Percentiles rank a stretch among this genome's conserved stretches.
Evolutionary conservation across 768 basidiomycete species (phyloP).

Genomic region (Lactarius deliciosus): DNA sequence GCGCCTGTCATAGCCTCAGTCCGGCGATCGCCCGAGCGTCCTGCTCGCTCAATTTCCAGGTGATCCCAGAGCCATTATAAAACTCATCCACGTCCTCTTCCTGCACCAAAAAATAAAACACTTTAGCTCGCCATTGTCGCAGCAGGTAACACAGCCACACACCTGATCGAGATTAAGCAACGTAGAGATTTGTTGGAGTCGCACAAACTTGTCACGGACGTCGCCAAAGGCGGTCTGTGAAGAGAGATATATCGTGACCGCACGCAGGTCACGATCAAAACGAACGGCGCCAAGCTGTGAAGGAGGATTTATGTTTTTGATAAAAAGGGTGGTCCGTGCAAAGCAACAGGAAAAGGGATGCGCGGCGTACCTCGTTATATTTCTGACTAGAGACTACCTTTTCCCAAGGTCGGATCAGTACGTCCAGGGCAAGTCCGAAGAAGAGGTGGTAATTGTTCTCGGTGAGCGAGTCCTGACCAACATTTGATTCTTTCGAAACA

Average conservation of each 20-base stretch:
- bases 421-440: constrained; percentile 82
- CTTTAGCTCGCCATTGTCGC: constrained; percentile 19
- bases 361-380: constrained; percentile 75
- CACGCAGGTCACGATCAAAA: constrained; percentile 88
- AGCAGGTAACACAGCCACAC: constrained; percentile 34
- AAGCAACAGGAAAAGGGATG: neutral
- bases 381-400: constrained; percentile 75
- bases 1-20: constrained; percentile 35
- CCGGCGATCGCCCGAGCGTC: constrained; percentile 72
- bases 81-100: constrained; percentile 96
- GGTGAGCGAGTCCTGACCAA: constrained; percentile 73
- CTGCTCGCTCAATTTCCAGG: constrained; percentile 76
- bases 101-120: constrained; percentile 42
- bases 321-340: too few species aligned
- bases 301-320: neutral
- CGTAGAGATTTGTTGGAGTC: constrained; percentile 91
- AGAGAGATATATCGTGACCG: constrained; percentile 78
- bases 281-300: constrained; percentile 89
- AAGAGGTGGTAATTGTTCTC: constrained; percentile 85
- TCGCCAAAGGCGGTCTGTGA: constrained; percentile 90
- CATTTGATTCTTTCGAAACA: neutral
- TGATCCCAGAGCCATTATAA: constrained; percentile 89
- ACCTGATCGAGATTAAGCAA: constrained; percentile 85
- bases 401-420: constrained; percentile 94
- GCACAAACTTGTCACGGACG: constrained; percentile 85